Percentiles rank a stretch among this genome's conserved stretches.
Conservation (phyloP, 805 yeast genomes). For the Isabelozyma pseudorhagii region DNA sequence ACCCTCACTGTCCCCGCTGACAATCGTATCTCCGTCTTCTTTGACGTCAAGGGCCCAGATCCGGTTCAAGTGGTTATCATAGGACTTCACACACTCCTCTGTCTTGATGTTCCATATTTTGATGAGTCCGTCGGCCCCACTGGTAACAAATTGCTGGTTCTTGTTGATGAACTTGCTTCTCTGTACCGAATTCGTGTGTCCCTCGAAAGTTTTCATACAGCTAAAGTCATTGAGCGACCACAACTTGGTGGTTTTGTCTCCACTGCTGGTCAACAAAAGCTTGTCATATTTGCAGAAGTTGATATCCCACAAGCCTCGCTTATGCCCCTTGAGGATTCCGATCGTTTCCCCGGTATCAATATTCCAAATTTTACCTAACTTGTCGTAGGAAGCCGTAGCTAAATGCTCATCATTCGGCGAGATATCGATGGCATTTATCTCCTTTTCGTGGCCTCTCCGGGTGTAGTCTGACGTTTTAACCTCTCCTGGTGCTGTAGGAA, state of each 20-base stretch:
- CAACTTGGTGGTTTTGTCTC: constrained; percentile 84
- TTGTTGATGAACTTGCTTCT: constrained; percentile 67
- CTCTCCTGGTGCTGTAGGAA: constrained; percentile 45
- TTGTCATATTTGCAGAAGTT: constrained; percentile 79
- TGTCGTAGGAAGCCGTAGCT: constrained; percentile 94
- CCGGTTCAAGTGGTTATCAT: constrained; percentile 89
- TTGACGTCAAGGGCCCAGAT: constrained; percentile 84
- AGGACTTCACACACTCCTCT: constrained; percentile 72
- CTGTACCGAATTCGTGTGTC: constrained; percentile 91
- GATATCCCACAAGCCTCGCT: constrained; percentile 92
- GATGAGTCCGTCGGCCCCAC: constrained; percentile 94
- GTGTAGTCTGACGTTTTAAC: constrained; percentile 77
- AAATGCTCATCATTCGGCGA: constrained; percentile 87
- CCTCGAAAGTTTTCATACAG: constrained; percentile 83
- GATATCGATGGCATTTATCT: constrained; percentile 83
- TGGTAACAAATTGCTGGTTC: constrained; percentile 64
- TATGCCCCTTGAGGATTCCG: constrained; percentile 85
- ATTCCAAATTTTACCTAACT: constrained; percentile 88
- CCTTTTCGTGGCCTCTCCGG: constrained; percentile 94
- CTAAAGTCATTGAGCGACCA: constrained; percentile 83
- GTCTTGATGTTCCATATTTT: constrained; percentile 80
- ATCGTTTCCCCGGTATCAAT: constrained; percentile 79
- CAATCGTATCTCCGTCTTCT: constrained; percentile 64
- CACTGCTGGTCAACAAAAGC: constrained; percentile 76
- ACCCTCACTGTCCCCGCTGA: constrained; percentile 95